These are phyloP conservation scores for Pogostemon cablin DNA, from an alignment of 257 asterid species.

Conservation along the genomic window DNA sequence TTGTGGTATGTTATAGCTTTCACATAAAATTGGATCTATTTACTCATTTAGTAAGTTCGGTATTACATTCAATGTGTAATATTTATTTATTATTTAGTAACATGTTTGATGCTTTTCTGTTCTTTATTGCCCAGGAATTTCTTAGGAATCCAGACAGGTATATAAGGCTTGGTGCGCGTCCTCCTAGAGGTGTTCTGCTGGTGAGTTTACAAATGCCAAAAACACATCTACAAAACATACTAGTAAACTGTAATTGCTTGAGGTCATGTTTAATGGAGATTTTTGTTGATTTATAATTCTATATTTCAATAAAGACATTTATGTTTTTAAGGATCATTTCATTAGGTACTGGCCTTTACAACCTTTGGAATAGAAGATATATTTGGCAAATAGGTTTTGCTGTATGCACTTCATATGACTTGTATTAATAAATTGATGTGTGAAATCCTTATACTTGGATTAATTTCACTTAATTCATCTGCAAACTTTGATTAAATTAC, in stretches of 20 bases:
- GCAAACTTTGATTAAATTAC: background rate
- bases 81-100: background rate
- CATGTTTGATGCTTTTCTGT: conserved; percentile 34
- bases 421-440: conserved; percentile 5
- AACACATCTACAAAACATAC: conserved; percentile 24
- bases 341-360: background rate
- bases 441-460: conserved; percentile 10
- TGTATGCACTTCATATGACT: conserved; percentile 23
- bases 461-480: conserved; percentile 26
- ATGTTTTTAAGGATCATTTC: conserved; percentile 4
- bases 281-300: conserved; percentile 25
- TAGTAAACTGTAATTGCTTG: conserved; percentile 22
- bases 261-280: conserved; percentile 21
- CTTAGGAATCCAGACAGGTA: conserved; percentile 94
- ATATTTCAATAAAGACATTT: conserved; percentile 6
- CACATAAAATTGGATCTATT: conserved; percentile 26
- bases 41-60: background rate
- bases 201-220: conserved; percentile 52
- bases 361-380: conserved; percentile 10
- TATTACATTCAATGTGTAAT: conserved; percentile 7
- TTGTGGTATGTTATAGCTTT: conserved; percentile 66
- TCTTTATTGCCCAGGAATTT: conserved; percentile 69
- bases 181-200: conserved; percentile 99
- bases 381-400: background rate
- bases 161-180: conserved; percentile 93